phyloP scores from a whole-genome alignment of 208 protist species.

The Trypanosoma platydactyli region DNA sequence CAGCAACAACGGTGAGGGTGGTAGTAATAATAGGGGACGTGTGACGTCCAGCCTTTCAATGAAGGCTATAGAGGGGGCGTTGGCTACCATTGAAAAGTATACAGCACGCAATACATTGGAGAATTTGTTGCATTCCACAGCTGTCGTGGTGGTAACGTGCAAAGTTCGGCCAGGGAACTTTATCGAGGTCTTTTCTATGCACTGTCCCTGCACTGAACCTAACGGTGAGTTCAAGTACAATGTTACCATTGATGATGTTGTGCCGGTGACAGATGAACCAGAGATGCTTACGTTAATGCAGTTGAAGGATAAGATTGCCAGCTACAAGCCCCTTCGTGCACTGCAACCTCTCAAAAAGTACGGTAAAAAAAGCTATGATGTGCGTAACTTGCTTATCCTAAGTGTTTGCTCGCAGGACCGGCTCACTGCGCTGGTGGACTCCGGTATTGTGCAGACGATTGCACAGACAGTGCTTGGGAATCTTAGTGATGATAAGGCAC shows the following conservation, averaged over 20 bases:
- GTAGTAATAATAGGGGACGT: not conserved
- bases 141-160: slow-evolving; percentile 74
- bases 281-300: slow-evolving; percentile 74
- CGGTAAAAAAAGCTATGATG: slow-evolving; percentile 32
- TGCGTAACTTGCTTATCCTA: slow-evolving; percentile 84
- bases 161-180: slow-evolving; percentile 65
- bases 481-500: slow-evolving; percentile 18
- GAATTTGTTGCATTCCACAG: slow-evolving; percentile 58
- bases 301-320: slow-evolving; percentile 74
- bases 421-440: slow-evolving; percentile 75
- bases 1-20: slow-evolving; percentile 3
- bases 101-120: slow-evolving; percentile 52
- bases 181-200: slow-evolving; percentile 79
- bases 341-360: slow-evolving; percentile 43
- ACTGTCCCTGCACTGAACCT: slow-evolving; percentile 57
- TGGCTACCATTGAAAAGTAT: slow-evolving; percentile 47
- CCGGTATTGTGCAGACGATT: slow-evolving; percentile 68
- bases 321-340: slow-evolving; percentile 59
- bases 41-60: slow-evolving; percentile 25
- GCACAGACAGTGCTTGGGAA: slow-evolving; percentile 57
- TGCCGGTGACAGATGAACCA: slow-evolving; percentile 60
- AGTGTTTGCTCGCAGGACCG: slow-evolving; percentile 66
- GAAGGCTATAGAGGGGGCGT: slow-evolving; percentile 30
- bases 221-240: slow-evolving; percentile 58
- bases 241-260: slow-evolving; percentile 82